Evolutionary conservation across 2,329 filamentous ascomycete species (phyloP).

Genomic region (Epichloe festucae): DNA sequence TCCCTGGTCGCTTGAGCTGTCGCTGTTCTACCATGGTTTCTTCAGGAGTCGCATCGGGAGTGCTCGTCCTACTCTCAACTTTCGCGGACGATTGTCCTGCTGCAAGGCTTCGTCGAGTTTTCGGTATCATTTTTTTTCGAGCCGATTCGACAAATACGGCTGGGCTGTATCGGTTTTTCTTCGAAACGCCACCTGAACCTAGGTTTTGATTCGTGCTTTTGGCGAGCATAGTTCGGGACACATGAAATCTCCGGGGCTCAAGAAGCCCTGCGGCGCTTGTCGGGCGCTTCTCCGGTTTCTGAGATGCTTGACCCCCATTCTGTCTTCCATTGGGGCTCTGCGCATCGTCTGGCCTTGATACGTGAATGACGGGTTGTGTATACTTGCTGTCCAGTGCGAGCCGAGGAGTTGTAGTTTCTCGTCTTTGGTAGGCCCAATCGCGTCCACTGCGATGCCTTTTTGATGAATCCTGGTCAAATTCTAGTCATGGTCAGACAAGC

Average conservation of each 20-base stretch:
- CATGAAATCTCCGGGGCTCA: constrained; percentile 41
- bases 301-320: constrained; percentile 2
- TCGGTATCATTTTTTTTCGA: constrained; percentile 20
- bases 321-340: constrained; percentile 6
- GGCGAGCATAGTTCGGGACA: constrained; percentile 34
- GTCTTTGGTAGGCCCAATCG: constrained; percentile 44
- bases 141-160: constrained; percentile 44
- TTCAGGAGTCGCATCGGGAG: constrained; percentile 1
- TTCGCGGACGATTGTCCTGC: constrained; percentile 4
- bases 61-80: neutral
- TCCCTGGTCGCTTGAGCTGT: constrained; percentile 22
- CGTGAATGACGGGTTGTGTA: constrained; percentile 32
- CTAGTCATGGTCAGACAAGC: constrained; percentile 16
- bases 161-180: constrained; percentile 28
- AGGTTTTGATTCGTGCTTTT: constrained; percentile 11
- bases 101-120: constrained; percentile 9
- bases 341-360: constrained; percentile 27
- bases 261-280: constrained; percentile 2
- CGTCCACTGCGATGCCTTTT: constrained; percentile 40
- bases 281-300: neutral
- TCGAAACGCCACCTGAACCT: constrained; percentile 21
- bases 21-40: constrained; percentile 10
- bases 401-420: constrained; percentile 21
- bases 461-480: constrained; percentile 35
- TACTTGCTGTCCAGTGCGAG: constrained; percentile 1